Base-by-base conservation (phyloP, 2,329 filamentous ascomycete genomes). In the Alternaria panax region DNA sequence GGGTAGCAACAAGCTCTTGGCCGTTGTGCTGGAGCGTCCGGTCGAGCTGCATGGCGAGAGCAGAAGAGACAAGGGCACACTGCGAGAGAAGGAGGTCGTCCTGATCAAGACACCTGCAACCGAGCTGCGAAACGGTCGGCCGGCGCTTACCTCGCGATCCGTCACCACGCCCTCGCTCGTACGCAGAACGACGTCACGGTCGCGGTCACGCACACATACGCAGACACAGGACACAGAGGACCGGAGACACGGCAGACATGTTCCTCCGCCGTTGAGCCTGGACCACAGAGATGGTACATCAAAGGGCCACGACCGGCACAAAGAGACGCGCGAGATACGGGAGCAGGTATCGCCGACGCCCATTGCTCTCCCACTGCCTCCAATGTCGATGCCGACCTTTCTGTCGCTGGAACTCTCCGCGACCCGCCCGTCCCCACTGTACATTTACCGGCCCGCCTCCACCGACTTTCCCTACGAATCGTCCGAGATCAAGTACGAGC, bases 401-500 rank as follows among this genome's bases (percentile, higher is more conserved):
- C 78, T 90, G n/a, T 87, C 89, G 59, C 79, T 90, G 27, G 87
- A 90, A 71, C 80, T 90, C 42, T 85, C 87, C 1, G 86, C 87
- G 3, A 82, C 83, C 32, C 79, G 83, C 14, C 87, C 87, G 2
- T 88, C 87, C 18, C 84, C 86, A 1, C 74, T 89, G 52, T 89
- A 89, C 68, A 88, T 89, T 38, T 86, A 89, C 68, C 84, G 85
- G 11, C 83, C 87, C 5, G 76, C 5, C 80, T 80, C 38, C 82
- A 77, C 62, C 8, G 87, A 89, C 61, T 86, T 87, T 24, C 92
- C 93, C 0, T 98, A 97, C 78, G 95, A 99, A 77, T 97, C 93
- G 4, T 94, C 92, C 22, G 90, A 90, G 28, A 87, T 96, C 70
- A 98, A 98, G 75, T 91, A 98, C 60, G 92, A 98, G 75, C 88